Percentiles rank a stretch among this genome's conserved stretches.
These are phyloP conservation scores for Chalciporus chontae DNA, from an alignment of 768 basidiomycete genomes.

Conservation along the genomic window DNA sequence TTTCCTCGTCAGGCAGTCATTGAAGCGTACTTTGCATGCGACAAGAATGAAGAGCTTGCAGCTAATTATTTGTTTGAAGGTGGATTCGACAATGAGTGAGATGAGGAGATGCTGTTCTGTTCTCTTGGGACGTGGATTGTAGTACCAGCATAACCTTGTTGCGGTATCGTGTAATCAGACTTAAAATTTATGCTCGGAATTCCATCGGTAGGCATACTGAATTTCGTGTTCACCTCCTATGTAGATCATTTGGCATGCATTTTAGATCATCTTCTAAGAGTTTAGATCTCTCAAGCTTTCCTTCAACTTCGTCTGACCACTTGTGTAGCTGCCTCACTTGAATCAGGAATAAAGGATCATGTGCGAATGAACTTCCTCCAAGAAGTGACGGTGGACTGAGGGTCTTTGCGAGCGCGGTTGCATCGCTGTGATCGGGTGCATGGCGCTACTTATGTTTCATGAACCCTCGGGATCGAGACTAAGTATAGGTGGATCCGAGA, in stretches of 20 bases:
- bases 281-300: too few species aligned
- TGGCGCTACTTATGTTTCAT: not conserved
- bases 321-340: too few species aligned
- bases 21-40: conserved; percentile 92
- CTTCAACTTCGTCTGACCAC: too few species aligned
- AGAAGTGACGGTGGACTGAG: not conserved
- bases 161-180: not conserved
- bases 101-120: not conserved
- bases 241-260: too few species aligned
- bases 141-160: conserved; percentile 1
- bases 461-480: not conserved
- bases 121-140: not conserved
- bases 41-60: conserved; percentile 94
- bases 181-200: not conserved
- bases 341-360: not conserved
- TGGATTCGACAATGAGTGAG: conserved; percentile 31
- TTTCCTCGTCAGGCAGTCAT: conserved; percentile 80
- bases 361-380: too few species aligned
- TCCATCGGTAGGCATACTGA: too few species aligned
- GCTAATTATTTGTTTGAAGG: conserved; percentile 91
- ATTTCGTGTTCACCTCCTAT: too few species aligned
- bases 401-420: not conserved
- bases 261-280: too few species aligned
- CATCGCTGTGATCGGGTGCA: not conserved
- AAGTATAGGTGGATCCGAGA: too few species aligned